Evolutionary conservation across 805 yeast species (phyloP).

Genomic region (Lipomyces chichibuensis): DNA sequence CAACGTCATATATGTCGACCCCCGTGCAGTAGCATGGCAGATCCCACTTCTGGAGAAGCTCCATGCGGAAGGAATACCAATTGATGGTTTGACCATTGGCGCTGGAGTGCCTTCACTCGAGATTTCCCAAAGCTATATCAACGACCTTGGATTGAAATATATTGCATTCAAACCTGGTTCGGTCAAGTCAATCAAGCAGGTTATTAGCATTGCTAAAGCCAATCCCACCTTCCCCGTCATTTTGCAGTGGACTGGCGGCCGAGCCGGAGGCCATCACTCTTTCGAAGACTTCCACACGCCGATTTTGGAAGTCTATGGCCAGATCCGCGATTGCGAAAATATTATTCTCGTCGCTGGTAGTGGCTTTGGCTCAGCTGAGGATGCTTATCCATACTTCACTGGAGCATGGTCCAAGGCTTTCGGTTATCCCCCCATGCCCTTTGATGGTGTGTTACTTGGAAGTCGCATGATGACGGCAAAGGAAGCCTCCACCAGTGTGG

Average conservation of each 20-base stretch:
- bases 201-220: slow-evolving; percentile 87
- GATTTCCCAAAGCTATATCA: slow-evolving; percentile 94
- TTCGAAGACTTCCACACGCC: slow-evolving; percentile 99
- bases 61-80: slow-evolving; percentile 91
- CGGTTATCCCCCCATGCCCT: slow-evolving; percentile 98
- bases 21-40: slow-evolving; percentile 98
- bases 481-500: slow-evolving; percentile 93
- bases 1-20: slow-evolving; percentile 93
- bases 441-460: slow-evolving; percentile 95
- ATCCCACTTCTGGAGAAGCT: slow-evolving; percentile 89
- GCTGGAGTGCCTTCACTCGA: slow-evolving; percentile 99
- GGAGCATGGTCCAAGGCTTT: slow-evolving; percentile 92
- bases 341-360: slow-evolving; percentile 94
- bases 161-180: slow-evolving; percentile 98
- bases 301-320: slow-evolving; percentile 89
- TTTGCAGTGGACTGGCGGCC: slow-evolving; percentile 99
- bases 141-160: slow-evolving; percentile 87
- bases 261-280: slow-evolving; percentile 99
- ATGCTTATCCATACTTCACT: slow-evolving; percentile 94
- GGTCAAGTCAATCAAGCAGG: slow-evolving; percentile 84
- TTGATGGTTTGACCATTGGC: slow-evolving; percentile 94
- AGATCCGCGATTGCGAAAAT: slow-evolving; percentile 88
- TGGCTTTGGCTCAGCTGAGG: slow-evolving; percentile 96
- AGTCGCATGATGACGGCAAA: slow-evolving; percentile 97
- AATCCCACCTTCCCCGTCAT: slow-evolving; percentile 97